Conservation (phyloP, 208 protist genomes). For the Spongospora subterranea region DNA sequence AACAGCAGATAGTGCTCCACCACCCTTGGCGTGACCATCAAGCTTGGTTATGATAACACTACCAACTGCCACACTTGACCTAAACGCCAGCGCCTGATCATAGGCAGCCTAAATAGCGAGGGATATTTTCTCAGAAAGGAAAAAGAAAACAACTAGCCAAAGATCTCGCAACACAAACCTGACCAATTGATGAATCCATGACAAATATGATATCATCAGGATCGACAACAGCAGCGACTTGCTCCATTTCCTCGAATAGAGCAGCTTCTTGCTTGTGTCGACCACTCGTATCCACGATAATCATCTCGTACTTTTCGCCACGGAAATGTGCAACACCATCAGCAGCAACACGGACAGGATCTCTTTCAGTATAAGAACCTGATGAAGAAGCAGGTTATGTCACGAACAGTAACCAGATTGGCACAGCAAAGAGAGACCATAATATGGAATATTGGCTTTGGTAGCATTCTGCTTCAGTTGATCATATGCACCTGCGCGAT, state of each 20-base stretch:
- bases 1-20: conserved; percentile 86
- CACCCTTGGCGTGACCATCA: conserved; percentile 98
- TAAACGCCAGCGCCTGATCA: conserved; percentile 85
- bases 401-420: neutral
- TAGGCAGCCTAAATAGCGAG: conserved; percentile 86
- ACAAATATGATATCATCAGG: conserved; percentile 71
- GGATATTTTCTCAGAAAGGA: too few relatives aligned
- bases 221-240: conserved; percentile 56
- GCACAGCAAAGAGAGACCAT: conserved; percentile 75
- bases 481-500: conserved; percentile 83
- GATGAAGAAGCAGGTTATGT: neutral
- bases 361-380: conserved; percentile 84
- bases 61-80: conserved; percentile 86
- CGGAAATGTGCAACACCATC: conserved; percentile 95
- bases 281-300: conserved; percentile 98
- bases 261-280: conserved; percentile 96
- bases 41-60: conserved; percentile 99
- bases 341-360: conserved; percentile 92
- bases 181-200: conserved; percentile 77
- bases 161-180: conserved; percentile 68
- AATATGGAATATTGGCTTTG: conserved; percentile 97
- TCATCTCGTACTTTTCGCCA: conserved; percentile 91
- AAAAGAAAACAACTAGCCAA: neutral
- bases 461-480: conserved; percentile 93
- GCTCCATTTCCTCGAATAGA: conserved; percentile 97